Percentiles rank a stretch among this genome's conserved stretches.
phyloP scores from a whole-genome alignment of 1,284 basidiomycete genomes.

The Malassezia caprae region DNA sequence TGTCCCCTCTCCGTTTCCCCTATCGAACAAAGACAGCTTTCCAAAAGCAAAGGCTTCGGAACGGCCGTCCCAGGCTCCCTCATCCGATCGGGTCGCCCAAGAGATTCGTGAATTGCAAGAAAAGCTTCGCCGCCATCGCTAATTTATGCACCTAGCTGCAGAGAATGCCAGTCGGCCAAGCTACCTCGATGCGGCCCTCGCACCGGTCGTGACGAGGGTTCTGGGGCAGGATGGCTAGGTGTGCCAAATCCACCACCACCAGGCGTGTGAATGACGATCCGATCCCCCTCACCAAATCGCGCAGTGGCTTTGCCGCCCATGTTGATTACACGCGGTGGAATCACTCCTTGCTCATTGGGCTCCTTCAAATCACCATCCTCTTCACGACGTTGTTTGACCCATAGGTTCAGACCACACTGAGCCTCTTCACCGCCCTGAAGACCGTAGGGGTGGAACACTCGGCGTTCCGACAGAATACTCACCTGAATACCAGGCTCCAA shows the following conservation, averaged over 20 bases:
- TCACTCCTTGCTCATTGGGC: conserved; percentile 27
- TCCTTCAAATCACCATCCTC: conserved; percentile 59
- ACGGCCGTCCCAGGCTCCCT: not conserved
- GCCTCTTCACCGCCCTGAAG: conserved; percentile 73
- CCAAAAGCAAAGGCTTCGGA: not conserved
- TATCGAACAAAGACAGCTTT: not conserved
- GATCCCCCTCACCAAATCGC: conserved; percentile 73
- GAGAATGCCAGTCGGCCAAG: conserved; percentile 28
- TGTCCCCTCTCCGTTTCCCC: conserved; percentile 13
- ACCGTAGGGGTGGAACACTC: conserved; percentile 81
- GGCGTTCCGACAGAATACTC: conserved; percentile 73
- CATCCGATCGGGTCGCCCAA: not conserved
- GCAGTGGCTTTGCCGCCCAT: conserved; percentile 84
- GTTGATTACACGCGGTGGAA: conserved; percentile 60
- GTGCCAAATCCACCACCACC: conserved; percentile 83
- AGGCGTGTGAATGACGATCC: conserved; percentile 72
- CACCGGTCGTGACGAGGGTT: not conserved
- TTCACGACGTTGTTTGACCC: conserved; percentile 67
- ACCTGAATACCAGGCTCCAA: conserved; percentile 67
- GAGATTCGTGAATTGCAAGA: conserved; percentile 7
- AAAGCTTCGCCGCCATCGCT: conserved; percentile 1
- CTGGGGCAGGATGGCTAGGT: not conserved
- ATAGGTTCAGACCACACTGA: conserved; percentile 69
- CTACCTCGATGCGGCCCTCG: conserved; percentile 25
- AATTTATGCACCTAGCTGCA: conserved; percentile 27